A percentile compares a stretch with the other conserved stretches of the same genome.
Evolutionary conservation across 305 asterid species (phyloP).

Genomic region (Rubia balearica): DNA sequence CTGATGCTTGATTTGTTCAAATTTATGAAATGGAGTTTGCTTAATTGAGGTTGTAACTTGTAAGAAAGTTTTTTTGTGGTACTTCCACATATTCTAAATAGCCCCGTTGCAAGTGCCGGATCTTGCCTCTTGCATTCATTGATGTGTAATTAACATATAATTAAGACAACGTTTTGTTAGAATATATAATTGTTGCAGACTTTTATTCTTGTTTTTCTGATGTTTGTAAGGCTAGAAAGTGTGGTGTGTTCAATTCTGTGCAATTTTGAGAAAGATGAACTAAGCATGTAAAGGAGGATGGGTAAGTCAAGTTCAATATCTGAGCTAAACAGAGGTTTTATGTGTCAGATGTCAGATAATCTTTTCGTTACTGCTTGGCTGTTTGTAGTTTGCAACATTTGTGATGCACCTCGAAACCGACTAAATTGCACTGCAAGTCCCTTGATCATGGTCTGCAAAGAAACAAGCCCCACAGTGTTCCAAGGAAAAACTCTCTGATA

Average conservation of each 20-base stretch:
- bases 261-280: not conserved
- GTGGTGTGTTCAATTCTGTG: no score
- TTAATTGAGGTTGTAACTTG: not conserved
- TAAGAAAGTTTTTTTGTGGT: not conserved
- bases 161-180: not conserved
- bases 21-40: conserved; percentile 9
- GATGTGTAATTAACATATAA: not conserved
- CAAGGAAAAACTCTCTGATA: no score
- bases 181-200: no score
- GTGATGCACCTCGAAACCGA: no score
- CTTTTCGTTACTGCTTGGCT: not conserved
- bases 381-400: not conserved
- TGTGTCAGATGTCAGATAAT: conserved; percentile 9
- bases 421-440: no score
- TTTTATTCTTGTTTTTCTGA: no score
- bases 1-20: conserved; percentile 13
- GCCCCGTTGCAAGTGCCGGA: not conserved
- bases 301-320: not conserved
- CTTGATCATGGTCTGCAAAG: no score
- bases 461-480: no score
- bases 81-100: not conserved
- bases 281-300: no score
- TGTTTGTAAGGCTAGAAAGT: no score
- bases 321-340: not conserved
- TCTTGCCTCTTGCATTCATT: not conserved